Base-by-base conservation (phyloP, 441 rosid genomes). In the Erodium trifolium region DNA sequence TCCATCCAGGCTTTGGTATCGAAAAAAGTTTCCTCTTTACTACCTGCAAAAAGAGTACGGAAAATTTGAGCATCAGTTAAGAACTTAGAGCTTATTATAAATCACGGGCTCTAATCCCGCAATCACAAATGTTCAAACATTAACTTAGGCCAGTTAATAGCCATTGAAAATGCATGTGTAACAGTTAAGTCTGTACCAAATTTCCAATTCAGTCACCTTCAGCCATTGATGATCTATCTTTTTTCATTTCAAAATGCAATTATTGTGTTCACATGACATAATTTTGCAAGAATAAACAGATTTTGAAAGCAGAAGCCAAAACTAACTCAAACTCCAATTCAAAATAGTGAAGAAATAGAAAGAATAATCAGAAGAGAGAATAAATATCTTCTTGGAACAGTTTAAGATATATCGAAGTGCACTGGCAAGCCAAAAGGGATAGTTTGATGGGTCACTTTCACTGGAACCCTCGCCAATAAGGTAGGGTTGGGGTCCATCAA, bases 1-100 rank as follows among this genome's bases (percentile, higher is more conserved):
- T 90, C 94, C 47, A 92, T 67, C 85, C 86, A 90, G 10, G 84
- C 74, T 74, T 71, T 87, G 2, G 98, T 83, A 79, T 93, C 99
- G 62, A 88, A 91, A 85, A 94, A 94, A n/a, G 76, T 62, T 67
- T 94, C 99, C 57, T 92, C 96, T 84, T 82, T 90, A 71, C 92
- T 90, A 67, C 96, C 99, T 94, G 85, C 81, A 72, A 35, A 57
- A 72, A 71, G 70, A 67, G 14, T 8, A 2, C 5, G 41, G 31
- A 45, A 70, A 29, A 13, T 74, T 66, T 9, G 55, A 67, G 71
- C 59, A 37, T 2, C 3, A 29, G 66, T 2, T 1, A 35, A 2
- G 13, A 18, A 13, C 4, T 0, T 31, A 31, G 4, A 37, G 41
- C 41, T 37, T 37, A 37, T 37, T 37, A 37, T 5, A 37, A 37